These are phyloP conservation scores for Diplodia intermedia DNA, from an alignment of 2,329 filamentous ascomycete species.

Conservation along the genomic window DNA sequence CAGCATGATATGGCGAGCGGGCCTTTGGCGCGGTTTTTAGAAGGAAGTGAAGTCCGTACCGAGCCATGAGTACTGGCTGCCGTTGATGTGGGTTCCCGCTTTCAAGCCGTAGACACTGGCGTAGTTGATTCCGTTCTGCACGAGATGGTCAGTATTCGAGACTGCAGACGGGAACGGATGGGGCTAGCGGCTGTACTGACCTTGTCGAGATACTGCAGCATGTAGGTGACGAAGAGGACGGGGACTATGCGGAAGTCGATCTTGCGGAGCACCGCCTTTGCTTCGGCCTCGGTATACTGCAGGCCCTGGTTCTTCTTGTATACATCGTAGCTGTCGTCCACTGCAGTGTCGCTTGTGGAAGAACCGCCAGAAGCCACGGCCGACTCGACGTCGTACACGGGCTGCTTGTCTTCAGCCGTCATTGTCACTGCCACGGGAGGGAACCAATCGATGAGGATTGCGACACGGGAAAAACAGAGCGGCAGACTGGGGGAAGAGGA, in stretches of 20 bases:
- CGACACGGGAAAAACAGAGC: neutral
- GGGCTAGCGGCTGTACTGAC: conserved; percentile 38
- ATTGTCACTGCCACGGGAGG: conserved; percentile 1
- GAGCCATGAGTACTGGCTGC: conserved; percentile 62
- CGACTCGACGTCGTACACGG: conserved; percentile 27
- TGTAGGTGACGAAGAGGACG: conserved; percentile 46
- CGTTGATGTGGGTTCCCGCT: conserved; percentile 55
- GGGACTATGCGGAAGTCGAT: conserved; percentile 44
- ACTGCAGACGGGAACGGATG: neutral
- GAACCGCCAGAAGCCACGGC: conserved; percentile 5
- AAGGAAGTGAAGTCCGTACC: conserved; percentile 34
- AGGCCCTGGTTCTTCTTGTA: conserved; percentile 41
- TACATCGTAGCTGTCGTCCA: conserved; percentile 45
- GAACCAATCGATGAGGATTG: neutral
- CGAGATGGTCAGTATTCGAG: neutral
- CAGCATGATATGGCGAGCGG: neutral
- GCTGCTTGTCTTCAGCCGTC: conserved; percentile 8
- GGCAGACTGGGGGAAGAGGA: neutral
- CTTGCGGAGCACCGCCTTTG: conserved; percentile 42
- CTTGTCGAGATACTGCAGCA: conserved; percentile 53
- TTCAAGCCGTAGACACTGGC: conserved; percentile 58
- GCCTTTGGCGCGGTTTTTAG: no score
- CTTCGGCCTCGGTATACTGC: conserved; percentile 38
- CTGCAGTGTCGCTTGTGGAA: conserved; percentile 12
- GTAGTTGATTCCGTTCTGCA: conserved; percentile 57